Base-by-base conservation (phyloP, 2,329 filamentous ascomycete species). In the Aspergillus luchuensis region DNA sequence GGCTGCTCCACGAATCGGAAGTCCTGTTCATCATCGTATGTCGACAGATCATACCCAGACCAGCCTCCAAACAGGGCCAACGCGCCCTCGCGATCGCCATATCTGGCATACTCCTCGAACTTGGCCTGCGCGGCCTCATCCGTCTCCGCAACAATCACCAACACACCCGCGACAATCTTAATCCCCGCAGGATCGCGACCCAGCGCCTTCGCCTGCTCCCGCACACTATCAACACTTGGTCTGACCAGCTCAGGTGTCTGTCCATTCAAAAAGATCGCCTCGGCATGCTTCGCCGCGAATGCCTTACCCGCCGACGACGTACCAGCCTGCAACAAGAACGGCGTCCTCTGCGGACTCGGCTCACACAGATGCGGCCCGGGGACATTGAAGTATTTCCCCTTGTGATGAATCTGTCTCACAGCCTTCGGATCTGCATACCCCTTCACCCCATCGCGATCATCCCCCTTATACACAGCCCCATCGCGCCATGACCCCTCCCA, bases 401-500 rank as follows among this genome's bases (percentile, higher is more conserved):
- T 56, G 56, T 79, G 77, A 19, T 78, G 66, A 28, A 79, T 78
- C 51, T 72, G 69, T 6, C 76, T 67, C 8, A 79, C 76, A 5
- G 64, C 69, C 2, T 67, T 61, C 0, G 76, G 73, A 36, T 76
- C 69, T 1, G 72, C 74, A 36, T 78, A 79, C 0, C 68, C 70
- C 19, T 57, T 48, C 7, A 48, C 52, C 0, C 60, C 55, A 19
- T 68, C 66, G 10, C 56, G 57, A n/a, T 56, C 57, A 1, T 4
- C 36, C 5, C 56, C 57, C 2, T 39, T 17, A 17, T 67, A 61
- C 47, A 79, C 73, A 0, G 78, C 76, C 6, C 73, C 76, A 43
- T 79, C 77, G 21, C 78, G 72, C 82, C 82, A 85, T 5, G 79
- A 82, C 0, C 78, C 80, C 68, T 85, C 82, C 81, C 81, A 85